Conservation (phyloP, 768 basidiomycete genomes). For the Rubroboletus pulcherrimus region DNA sequence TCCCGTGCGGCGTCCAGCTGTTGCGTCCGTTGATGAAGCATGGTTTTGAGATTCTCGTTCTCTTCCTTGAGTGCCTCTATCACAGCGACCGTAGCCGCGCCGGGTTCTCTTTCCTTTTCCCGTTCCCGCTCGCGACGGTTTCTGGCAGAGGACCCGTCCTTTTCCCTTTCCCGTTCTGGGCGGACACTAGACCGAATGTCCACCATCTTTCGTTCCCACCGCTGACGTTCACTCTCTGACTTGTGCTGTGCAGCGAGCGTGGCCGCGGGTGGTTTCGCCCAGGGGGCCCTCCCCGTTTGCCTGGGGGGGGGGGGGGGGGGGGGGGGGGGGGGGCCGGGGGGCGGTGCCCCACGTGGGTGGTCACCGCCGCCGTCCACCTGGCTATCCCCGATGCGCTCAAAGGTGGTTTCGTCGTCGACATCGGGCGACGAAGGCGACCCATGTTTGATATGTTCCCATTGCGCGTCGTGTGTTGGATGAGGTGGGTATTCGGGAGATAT, state of each 20-base stretch:
- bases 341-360: neutral
- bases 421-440: slow-evolving; percentile 16
- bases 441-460: slow-evolving; percentile 22
- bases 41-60: slow-evolving; percentile 21
- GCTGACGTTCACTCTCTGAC: slow-evolving; percentile 17
- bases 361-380: slow-evolving; percentile 12
- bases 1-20: slow-evolving; percentile 11
- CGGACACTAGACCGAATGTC: slow-evolving; percentile 14
- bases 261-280: too few relatives aligned
- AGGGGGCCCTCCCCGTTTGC: too few relatives aligned
- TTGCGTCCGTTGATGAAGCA: slow-evolving; percentile 17
- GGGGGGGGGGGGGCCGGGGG: too few relatives aligned
- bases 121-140: slow-evolving; percentile 18
- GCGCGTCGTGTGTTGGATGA: slow-evolving; percentile 7
- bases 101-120: slow-evolving; percentile 12
- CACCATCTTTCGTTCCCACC: slow-evolving; percentile 20
- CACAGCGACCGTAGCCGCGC: neutral
- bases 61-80: slow-evolving; percentile 20
- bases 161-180: slow-evolving; percentile 13
- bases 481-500: slow-evolving; percentile 11
- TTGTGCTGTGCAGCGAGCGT: slow-evolving; percentile 11
- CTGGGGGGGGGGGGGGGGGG: too few relatives aligned
- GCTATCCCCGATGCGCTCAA: slow-evolving; percentile 21
- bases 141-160: slow-evolving; percentile 12
- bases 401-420: slow-evolving; percentile 13